Base-by-base conservation (phyloP, 805 yeast species). In the Wickerhamomyces ciferrii region DNA sequence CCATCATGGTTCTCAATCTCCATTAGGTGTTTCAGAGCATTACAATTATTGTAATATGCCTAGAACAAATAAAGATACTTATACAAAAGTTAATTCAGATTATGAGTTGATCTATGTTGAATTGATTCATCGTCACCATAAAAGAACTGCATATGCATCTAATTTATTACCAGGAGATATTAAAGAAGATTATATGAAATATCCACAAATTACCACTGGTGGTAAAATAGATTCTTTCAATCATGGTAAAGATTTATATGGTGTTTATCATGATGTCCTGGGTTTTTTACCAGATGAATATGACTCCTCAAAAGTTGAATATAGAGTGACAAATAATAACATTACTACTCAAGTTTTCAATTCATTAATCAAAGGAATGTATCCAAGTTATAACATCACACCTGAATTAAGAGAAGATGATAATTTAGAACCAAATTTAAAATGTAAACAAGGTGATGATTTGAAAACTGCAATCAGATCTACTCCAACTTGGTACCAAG, bases 1-100 rank as follows among this genome's bases (percentile, higher is more conserved):
- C 48, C 54, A 56, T 23, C 47, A 47, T 29, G 62, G 60, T 6
- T 58, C 62, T 2, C 50, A 54, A 13, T 43, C 45, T 29, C 55
- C 54, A 23, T 14, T 44, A 14, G 65, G 60, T 17, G 53, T 46
- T 18, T 65, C 64, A 39, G 71, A 71, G 27, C 56, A 51, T 14
- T 71, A 71, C 53, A 65, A 71, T 60, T 71, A 69, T 53, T 71
- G 76, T 52, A 65, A 65, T 52, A 72, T 71, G 75, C 76, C 76
- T 7, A 75, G 68, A 48, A 61, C 58, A n/a, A 65, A 69, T 37
- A 46, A 41, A 24, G 17, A 37, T 37, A 57, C 64, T 14, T 61
- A 66, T 18, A 63, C 57, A 27, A 63, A 63, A 37, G 57, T 60
- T 6, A 53, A 57, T 6, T 50, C 54, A 24, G 54, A 53, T 5